Conservation (phyloP, 2,329 filamentous ascomycete species). For the Trichoderma sp. region DNA sequence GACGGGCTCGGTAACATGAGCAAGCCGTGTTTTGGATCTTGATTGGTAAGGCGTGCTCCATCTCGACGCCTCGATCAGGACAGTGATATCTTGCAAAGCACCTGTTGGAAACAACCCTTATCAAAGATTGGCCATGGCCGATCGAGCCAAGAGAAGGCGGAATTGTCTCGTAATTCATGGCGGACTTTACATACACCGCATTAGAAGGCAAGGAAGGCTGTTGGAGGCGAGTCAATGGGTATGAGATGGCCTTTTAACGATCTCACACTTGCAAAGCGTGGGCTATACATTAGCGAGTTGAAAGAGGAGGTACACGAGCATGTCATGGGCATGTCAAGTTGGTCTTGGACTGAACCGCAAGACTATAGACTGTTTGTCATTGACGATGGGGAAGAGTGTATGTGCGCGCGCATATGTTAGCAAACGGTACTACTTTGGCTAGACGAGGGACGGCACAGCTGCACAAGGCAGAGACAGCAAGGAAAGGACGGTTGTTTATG, state of each 20-base stretch:
- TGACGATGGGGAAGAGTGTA: neutral
- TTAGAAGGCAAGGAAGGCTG: neutral
- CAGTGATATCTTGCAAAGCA: neutral
- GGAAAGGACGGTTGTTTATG: neutral
- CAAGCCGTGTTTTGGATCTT: neutral
- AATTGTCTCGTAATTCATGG: neutral
- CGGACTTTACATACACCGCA: neutral
- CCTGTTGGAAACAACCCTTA: neutral
- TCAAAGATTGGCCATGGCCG: conserved; percentile 1
- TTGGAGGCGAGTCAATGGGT: neutral
- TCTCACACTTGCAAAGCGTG: conserved; percentile 2
- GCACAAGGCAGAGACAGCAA: conserved; percentile 17
- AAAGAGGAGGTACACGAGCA: neutral
- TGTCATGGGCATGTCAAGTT: neutral
- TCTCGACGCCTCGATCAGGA: neutral
- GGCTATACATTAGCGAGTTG: conserved; percentile 1
- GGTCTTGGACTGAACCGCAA: neutral
- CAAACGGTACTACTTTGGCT: conserved; percentile 7
- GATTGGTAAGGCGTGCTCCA: neutral
- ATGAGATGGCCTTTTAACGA: neutral
- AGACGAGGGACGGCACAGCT: conserved; percentile 3
- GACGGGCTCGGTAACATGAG: conserved; percentile 16
- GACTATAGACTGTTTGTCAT: neutral
- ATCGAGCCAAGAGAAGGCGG: neutral
- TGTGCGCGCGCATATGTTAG: neutral